phyloP scores from a whole-genome alignment of 805 yeast species.

The Ogataea trehalophila region DNA sequence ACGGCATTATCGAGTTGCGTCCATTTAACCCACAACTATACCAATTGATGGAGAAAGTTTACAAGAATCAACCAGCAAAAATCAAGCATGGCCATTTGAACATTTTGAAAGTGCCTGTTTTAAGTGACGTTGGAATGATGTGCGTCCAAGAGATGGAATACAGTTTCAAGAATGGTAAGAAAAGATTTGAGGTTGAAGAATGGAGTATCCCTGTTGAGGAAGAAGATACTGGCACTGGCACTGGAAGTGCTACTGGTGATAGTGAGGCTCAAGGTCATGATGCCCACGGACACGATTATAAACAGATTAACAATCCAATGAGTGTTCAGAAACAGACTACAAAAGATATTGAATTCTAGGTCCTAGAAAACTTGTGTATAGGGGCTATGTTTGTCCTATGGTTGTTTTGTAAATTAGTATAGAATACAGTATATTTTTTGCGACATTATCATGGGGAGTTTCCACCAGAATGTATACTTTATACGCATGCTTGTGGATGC shows the following conservation, averaged over 20 bases:
- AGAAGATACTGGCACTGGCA: constrained; percentile 39
- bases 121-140: constrained; percentile 80
- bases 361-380: background rate
- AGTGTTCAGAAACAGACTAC: constrained; percentile 1
- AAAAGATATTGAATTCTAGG: constrained; percentile 5
- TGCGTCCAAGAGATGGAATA: constrained; percentile 66
- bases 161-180: constrained; percentile 81
- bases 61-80: constrained; percentile 66
- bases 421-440: background rate
- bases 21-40: constrained; percentile 78
- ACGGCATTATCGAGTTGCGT: constrained; percentile 66
- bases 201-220: constrained; percentile 99
- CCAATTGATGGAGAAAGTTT: constrained; percentile 61
- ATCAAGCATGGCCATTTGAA: constrained; percentile 85
- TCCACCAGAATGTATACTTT: background rate
- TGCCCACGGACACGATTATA: background rate
- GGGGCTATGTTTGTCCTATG: background rate
- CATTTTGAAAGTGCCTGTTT: constrained; percentile 62
- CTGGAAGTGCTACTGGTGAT: background rate
- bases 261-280: background rate
- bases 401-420: background rate
- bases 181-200: constrained; percentile 79
- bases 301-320: constrained; percentile 3
- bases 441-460: background rate
- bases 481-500: no score